Evolutionary conservation across 371 early-diverging fungal genomes (phyloP).

Genomic region (Rhizopus microsporus): DNA sequence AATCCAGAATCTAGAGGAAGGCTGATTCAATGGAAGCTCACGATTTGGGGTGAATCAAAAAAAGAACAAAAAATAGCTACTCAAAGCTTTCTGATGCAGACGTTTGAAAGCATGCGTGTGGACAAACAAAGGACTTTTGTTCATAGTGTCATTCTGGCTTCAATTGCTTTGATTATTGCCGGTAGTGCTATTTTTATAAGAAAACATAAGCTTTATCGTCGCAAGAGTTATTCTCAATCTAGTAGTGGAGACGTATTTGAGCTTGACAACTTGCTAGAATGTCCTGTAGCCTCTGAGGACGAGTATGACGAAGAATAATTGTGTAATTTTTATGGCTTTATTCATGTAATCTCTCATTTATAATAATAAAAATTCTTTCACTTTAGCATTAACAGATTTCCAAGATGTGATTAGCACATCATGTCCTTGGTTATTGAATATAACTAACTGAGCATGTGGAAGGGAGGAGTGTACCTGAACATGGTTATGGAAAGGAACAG

Average conservation of each 20-base stretch:
- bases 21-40: slow-evolving; percentile 65
- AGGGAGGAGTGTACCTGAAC: slow-evolving; percentile 21
- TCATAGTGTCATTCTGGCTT: slow-evolving; percentile 5
- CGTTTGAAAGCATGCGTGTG: background rate
- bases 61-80: background rate
- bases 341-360: too few relatives aligned
- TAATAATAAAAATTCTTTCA: slow-evolving; percentile 14
- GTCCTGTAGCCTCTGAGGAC: background rate
- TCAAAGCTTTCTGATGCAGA: background rate
- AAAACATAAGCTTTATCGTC: slow-evolving; percentile 10
- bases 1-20: slow-evolving; percentile 49
- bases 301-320: background rate
- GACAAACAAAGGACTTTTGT: background rate
- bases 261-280: slow-evolving; percentile 21
- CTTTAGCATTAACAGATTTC: slow-evolving; percentile 17
- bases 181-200: slow-evolving; percentile 19
- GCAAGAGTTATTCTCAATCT: background rate
- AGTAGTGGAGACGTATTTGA: slow-evolving; percentile 18
- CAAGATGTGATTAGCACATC: slow-evolving; percentile 35
- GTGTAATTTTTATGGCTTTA: too few relatives aligned
- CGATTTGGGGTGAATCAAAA: slow-evolving; percentile 67
- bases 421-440: slow-evolving; percentile 38
- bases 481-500: slow-evolving; percentile 35
- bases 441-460: slow-evolving; percentile 28
- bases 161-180: slow-evolving; percentile 11